A percentile compares a stretch with the other conserved stretches of the same genome.
phyloP scores from a whole-genome alignment of 2,329 filamentous ascomycete species.

The Mycogone perniciosa region DNA sequence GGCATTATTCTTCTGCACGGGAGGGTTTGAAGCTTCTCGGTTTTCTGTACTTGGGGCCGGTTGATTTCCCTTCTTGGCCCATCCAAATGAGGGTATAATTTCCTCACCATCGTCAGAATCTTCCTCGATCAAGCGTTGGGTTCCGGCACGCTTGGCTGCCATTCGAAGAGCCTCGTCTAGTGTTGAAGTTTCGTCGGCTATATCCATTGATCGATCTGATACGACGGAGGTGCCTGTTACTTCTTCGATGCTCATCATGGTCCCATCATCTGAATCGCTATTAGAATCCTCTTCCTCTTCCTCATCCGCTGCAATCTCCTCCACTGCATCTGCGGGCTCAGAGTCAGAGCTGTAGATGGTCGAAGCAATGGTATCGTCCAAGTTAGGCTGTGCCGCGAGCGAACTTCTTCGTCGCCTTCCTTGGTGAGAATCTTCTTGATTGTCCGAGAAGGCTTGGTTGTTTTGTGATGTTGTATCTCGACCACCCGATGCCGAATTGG shows the following conservation, averaged over 20 bases:
- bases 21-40: constrained; percentile 36
- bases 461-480: constrained; percentile 41
- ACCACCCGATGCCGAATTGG: constrained; percentile 55
- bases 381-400: constrained; percentile 38
- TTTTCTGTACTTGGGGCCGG: constrained; percentile 27
- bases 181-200: constrained; percentile 61
- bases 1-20: constrained; percentile 16
- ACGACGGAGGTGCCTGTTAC: constrained; percentile 62
- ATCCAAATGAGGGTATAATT: constrained; percentile 69
- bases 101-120: constrained; percentile 61
- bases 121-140: constrained; percentile 41
- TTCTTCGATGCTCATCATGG: constrained; percentile 78
- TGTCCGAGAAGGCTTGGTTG: constrained; percentile 51
- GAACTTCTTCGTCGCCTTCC: constrained; percentile 59
- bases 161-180: constrained; percentile 72
- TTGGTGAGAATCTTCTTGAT: constrained; percentile 55
- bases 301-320: constrained; percentile 49
- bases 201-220: constrained; percentile 53
- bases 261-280: constrained; percentile 65
- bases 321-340: constrained; percentile 48
- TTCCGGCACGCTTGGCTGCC: constrained; percentile 69
- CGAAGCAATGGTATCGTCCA: constrained; percentile 64
- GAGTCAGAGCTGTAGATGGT: constrained; percentile 69
- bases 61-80: constrained; percentile 52
- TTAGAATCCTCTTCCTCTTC: constrained; percentile 36